Conservation (phyloP, 768 basidiomycete species). For the Lactarius vividus region DNA sequence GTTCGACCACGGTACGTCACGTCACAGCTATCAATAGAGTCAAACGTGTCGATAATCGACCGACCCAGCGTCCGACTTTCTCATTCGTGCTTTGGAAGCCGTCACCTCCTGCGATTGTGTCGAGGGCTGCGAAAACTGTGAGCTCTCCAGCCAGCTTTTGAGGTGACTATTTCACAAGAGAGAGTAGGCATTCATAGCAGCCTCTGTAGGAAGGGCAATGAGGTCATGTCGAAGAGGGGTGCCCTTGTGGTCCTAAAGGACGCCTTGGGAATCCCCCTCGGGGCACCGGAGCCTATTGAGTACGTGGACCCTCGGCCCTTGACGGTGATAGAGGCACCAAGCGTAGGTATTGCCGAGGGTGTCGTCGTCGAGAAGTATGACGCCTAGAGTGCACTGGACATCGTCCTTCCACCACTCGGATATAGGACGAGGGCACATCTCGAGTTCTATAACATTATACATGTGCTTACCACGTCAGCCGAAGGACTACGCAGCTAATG, state of each 20-base stretch:
- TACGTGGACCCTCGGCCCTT: conserved; percentile 33
- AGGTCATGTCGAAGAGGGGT: conserved; percentile 74
- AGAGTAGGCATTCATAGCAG: conserved; percentile 61
- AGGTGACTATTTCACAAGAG: not conserved
- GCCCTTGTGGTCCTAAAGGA: conserved; percentile 63
- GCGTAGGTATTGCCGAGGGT: conserved; percentile 39
- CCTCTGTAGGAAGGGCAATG: conserved; percentile 66
- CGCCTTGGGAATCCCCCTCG: conserved; percentile 48
- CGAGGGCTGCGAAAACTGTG: conserved; percentile 71
- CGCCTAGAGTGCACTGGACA: not conserved
- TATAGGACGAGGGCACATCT: not conserved
- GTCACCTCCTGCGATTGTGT: conserved; percentile 64
- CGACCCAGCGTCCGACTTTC: conserved; percentile 48
- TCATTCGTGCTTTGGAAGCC: conserved; percentile 54
- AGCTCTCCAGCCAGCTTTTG: conserved; percentile 24
- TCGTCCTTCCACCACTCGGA: not conserved
- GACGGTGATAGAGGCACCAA: conserved; percentile 54
- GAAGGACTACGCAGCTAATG: not conserved
- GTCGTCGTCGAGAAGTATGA: conserved; percentile 16
- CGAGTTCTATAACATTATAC: not conserved
- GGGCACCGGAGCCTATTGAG: conserved; percentile 34
- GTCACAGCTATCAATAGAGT: not conserved
- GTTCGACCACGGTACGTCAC: conserved; percentile 68
- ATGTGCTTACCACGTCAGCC: not conserved
- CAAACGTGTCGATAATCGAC: not conserved